phyloP scores from a whole-genome alignment of 1,284 basidiomycete species.

The Ceratobasidium sp. region DNA sequence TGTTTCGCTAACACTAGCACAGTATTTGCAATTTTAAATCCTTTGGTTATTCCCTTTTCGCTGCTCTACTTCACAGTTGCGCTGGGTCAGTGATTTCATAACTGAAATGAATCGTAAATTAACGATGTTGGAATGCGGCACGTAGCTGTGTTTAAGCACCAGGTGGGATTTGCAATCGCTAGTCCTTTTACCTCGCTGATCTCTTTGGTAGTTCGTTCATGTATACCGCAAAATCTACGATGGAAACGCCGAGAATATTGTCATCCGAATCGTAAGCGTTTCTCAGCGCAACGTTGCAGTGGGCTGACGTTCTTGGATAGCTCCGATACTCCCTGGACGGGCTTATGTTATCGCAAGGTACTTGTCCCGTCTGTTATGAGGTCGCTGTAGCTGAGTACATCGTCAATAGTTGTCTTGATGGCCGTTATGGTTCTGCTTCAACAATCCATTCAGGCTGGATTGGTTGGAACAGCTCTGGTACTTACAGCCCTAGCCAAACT shows the following conservation, averaged over 20 bases:
- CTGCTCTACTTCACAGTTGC: slow-evolving; percentile 77
- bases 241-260: slow-evolving; percentile 79
- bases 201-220: slow-evolving; percentile 72
- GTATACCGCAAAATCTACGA: slow-evolving; percentile 92
- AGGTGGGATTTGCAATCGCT: slow-evolving; percentile 59
- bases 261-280: slow-evolving; percentile 70
- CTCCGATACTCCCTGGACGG: slow-evolving; percentile 87
- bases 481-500: slow-evolving; percentile 81
- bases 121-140: not conserved
- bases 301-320: not conserved
- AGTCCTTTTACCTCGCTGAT: slow-evolving; percentile 23
- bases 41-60: slow-evolving; percentile 78
- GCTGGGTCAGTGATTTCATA: slow-evolving; percentile 65
- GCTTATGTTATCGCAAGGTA: slow-evolving; percentile 67
- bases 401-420: slow-evolving; percentile 72
- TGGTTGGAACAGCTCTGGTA: slow-evolving; percentile 78
- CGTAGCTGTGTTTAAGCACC: slow-evolving; percentile 84
- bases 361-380: slow-evolving; percentile 37
- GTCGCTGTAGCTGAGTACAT: not conserved
- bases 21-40: slow-evolving; percentile 83
- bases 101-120: not conserved
- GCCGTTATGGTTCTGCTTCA: slow-evolving; percentile 85
- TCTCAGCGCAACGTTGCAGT: not conserved
- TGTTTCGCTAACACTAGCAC: slow-evolving; percentile 61
- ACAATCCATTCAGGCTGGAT: slow-evolving; percentile 72